Percentiles rank a stretch among this genome's conserved stretches.
Conservation (phyloP, 2,329 filamentous ascomycete species). For the Xylaria sp. region DNA sequence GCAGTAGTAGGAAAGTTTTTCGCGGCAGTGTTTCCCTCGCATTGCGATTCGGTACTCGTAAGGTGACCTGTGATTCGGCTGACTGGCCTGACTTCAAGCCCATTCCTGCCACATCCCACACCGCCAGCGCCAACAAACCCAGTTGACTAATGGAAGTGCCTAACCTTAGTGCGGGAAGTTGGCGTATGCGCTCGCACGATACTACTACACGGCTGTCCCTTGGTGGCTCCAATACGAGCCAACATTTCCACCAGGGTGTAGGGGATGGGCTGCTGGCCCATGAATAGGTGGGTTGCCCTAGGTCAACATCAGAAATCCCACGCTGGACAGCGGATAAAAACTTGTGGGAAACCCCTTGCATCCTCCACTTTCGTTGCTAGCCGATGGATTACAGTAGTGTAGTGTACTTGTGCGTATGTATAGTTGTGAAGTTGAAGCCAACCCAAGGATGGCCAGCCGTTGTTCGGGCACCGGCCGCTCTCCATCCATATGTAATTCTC, state of each 20-base stretch:
- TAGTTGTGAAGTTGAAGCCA: not conserved
- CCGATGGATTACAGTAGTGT: too few species aligned
- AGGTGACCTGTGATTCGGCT: constrained; percentile 1
- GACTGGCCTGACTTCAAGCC: not conserved
- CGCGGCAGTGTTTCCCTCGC: not conserved
- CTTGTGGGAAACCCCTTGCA: not conserved
- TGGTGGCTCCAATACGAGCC: constrained; percentile 29
- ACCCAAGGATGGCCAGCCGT: not conserved
- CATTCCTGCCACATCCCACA: constrained; percentile 14
- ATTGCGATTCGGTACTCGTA: constrained; percentile 18
- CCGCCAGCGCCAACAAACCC: constrained; percentile 10
- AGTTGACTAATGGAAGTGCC: not conserved
- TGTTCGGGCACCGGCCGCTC: constrained; percentile 5
- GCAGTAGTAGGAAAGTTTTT: not conserved
- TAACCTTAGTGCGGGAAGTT: constrained; percentile 7
- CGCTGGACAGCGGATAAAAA: not conserved
- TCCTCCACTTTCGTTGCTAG: not conserved
- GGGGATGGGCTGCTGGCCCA: constrained; percentile 19
- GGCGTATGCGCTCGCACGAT: constrained; percentile 16
- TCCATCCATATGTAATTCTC: not conserved
- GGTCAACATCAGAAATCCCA: constrained; percentile 19
- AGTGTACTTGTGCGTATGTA: too few species aligned
- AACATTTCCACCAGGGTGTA: constrained; percentile 17
- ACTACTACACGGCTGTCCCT: constrained; percentile 24
- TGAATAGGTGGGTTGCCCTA: constrained; percentile 20